A percentile compares a stretch with the other conserved stretches of the same genome.
Conservation (phyloP, 345 rosid species). For the Firmiana major region DNA sequence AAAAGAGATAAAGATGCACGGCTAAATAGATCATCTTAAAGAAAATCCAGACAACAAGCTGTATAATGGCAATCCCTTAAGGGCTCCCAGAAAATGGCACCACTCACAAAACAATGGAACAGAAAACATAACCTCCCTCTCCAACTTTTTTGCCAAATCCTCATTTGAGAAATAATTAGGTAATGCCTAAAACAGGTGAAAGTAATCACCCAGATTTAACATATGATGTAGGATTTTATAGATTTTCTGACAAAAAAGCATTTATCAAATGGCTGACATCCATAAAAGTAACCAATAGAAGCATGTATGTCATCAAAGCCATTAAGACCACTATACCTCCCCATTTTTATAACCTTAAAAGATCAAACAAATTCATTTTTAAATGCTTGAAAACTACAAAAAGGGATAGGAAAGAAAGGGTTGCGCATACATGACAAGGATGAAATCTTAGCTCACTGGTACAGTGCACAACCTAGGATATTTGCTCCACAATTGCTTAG, state of each 20-base stretch:
- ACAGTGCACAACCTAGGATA: not conserved
- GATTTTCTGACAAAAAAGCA: not conserved
- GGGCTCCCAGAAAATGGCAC: too few species aligned
- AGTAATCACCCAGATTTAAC: not conserved
- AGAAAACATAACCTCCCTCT: not conserved
- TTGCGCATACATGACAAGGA: not conserved
- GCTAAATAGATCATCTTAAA: constrained; percentile 10
- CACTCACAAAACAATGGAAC: not conserved
- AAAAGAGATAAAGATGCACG: constrained; percentile 22
- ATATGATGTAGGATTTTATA: not conserved
- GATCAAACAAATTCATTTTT: not conserved
- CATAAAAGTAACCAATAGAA: not conserved
- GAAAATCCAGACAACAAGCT: constrained; percentile 3
- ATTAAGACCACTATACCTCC: not conserved
- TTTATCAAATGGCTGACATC: not conserved
- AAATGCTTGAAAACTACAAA: not conserved
- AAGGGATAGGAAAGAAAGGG: not conserved
- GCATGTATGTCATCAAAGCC: not conserved
- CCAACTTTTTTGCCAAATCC: not conserved
- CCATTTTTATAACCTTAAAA: too few species aligned
- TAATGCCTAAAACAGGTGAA: not conserved
- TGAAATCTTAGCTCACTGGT: not conserved
- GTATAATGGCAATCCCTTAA: not conserved
- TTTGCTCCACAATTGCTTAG: not conserved
- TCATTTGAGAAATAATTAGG: not conserved